Conservation (phyloP, 2,329 filamentous ascomycete species). For the Aspergillus proliferans region DNA sequence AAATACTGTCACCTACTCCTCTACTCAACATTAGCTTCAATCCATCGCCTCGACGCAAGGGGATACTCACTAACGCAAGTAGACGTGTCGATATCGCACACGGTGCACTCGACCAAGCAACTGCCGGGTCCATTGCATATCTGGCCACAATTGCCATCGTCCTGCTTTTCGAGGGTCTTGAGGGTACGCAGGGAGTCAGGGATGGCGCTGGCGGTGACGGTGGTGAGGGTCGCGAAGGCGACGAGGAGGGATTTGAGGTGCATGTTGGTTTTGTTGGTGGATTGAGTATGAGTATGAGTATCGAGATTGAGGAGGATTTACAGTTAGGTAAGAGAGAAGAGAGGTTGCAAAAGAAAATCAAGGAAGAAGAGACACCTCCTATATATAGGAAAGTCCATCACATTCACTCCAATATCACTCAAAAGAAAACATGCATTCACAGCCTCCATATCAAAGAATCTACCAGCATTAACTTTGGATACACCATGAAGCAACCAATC, state of each 20-base stretch:
- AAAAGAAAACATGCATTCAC: too few species aligned
- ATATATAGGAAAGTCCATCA: too few species aligned
- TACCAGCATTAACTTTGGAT: too few species aligned
- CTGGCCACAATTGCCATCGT: slow-evolving; percentile 1
- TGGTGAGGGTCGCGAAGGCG: neutral
- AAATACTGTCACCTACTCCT: too few species aligned
- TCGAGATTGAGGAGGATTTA: neutral
- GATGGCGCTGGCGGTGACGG: neutral
- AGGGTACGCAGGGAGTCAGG: neutral
- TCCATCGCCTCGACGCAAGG: too few species aligned
- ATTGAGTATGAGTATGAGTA: neutral
- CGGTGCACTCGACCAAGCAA: slow-evolving; percentile 5
- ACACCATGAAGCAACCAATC: too few species aligned
- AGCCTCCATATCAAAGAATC: too few species aligned
- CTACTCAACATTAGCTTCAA: too few species aligned
- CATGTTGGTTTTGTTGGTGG: neutral
- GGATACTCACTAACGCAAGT: neutral
- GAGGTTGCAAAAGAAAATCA: too few species aligned
- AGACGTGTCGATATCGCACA: neutral
- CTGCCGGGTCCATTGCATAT: slow-evolving; percentile 2
- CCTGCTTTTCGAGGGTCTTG: neutral
- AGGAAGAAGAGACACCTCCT: too few species aligned
- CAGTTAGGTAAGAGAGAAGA: too few species aligned
- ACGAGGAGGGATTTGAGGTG: neutral
- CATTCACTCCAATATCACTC: too few species aligned